phyloP scores from a whole-genome alignment of 2,329 filamentous ascomycete species.

The Fusarium sp. region DNA sequence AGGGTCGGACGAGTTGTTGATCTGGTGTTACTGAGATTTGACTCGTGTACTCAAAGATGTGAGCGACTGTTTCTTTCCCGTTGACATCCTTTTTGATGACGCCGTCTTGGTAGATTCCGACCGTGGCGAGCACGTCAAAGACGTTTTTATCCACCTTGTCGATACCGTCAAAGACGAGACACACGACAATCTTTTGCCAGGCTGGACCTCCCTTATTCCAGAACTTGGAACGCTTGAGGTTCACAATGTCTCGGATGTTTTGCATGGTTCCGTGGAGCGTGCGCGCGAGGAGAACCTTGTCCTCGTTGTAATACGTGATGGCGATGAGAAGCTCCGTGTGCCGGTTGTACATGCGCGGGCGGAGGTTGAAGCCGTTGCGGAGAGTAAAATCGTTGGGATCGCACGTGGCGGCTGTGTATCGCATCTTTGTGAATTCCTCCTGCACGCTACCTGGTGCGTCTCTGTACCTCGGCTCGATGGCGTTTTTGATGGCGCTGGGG shows the following conservation, averaged over 20 bases:
- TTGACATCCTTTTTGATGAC: slow-evolving; percentile 42
- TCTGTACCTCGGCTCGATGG: slow-evolving; percentile 36
- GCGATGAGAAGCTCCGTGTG: slow-evolving; percentile 40
- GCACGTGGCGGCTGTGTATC: slow-evolving; percentile 41
- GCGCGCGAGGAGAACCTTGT: slow-evolving; percentile 40
- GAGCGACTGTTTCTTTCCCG: slow-evolving; percentile 39
- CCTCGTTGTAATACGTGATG: slow-evolving; percentile 42
- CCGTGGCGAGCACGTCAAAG: slow-evolving; percentile 38
- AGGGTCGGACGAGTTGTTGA: slow-evolving; percentile 40
- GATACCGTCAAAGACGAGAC: slow-evolving; percentile 39
- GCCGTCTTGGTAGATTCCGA: slow-evolving; percentile 41
- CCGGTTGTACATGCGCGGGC: slow-evolving; percentile 41
- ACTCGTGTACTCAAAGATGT: slow-evolving; percentile 42
- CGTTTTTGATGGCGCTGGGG: slow-evolving; percentile 41
- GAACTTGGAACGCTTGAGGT: slow-evolving; percentile 39
- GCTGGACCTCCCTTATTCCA: slow-evolving; percentile 41
- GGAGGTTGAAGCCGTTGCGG: slow-evolving; percentile 39
- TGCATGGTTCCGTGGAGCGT: slow-evolving; percentile 40
- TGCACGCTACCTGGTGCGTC: slow-evolving; percentile 28
- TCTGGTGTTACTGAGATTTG: slow-evolving; percentile 40
- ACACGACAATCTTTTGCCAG: slow-evolving; percentile 41
- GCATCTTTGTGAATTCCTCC: slow-evolving; percentile 41
- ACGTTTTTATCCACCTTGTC: slow-evolving; percentile 42
- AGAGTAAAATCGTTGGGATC: slow-evolving; percentile 41
- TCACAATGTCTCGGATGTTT: slow-evolving; percentile 40